These are phyloP conservation scores for Fusarium buxicola DNA, from an alignment of 2,329 filamentous ascomycete genomes.

Conservation along the genomic window DNA sequence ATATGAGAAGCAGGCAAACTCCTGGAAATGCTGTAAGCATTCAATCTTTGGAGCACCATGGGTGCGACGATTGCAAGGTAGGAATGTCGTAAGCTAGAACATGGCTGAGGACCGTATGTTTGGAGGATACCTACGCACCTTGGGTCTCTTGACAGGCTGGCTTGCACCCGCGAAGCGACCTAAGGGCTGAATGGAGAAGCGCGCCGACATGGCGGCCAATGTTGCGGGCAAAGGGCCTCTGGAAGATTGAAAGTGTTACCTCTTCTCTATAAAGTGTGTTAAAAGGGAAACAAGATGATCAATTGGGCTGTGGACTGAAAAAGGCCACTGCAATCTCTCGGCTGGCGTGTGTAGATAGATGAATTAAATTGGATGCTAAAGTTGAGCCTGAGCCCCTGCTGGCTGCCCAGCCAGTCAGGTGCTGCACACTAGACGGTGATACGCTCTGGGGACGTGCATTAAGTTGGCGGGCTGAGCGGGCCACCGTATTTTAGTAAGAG, in stretches of 20 bases:
- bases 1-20: constrained; percentile 94
- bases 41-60: neutral
- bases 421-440: neutral
- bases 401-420: constrained; percentile 4
- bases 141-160: constrained; percentile 79
- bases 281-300: neutral
- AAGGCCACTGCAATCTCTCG: neutral
- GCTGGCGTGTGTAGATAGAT: neutral
- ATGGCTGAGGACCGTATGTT: neutral
- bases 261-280: neutral
- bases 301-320: neutral
- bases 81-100: neutral
- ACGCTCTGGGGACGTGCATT: constrained; percentile 6
- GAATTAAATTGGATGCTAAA: neutral
- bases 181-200: constrained; percentile 76
- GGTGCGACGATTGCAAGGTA: neutral
- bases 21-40: constrained; percentile 60
- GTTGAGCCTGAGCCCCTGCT: neutral
- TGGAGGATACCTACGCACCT: constrained; percentile 62
- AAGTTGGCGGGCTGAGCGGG: neutral
- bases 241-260: neutral
- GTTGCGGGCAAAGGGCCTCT: neutral
- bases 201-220: constrained; percentile 43
- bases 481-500: neutral
- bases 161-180: constrained; percentile 74